Evolutionary conservation across 2,329 filamentous ascomycete genomes (phyloP), one percentile per base, ranked within the genome.

Genomic region (Lecanicillium sp.): DNA sequence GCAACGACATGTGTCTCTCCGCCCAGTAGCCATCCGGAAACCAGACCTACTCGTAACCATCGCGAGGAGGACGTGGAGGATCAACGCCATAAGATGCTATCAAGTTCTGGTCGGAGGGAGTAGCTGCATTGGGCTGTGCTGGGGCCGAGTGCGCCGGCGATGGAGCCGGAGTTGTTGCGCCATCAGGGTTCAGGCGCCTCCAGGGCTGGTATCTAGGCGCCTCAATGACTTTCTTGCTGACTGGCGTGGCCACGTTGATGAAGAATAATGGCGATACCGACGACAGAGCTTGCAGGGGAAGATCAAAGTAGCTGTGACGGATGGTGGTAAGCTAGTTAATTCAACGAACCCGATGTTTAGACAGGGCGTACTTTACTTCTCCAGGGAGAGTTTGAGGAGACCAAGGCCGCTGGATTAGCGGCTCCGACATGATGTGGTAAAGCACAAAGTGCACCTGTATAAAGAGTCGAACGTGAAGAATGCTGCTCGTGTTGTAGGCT

Each of bases 1-100:
- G 34, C 37, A 52, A 46, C 17, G 42, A 39, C 18, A 49, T 40
- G 33, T 68, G 60, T n/a, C 75, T 64, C 54, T 79, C 75, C n/a
- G 75, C 75, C 74, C 74, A 79, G 51, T 76, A 79, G 5, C 75
- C 75, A 37, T 68, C 70, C 1, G 75, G 74, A 51, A 74, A 78
- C 75, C 74, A 79, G 17, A 79, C 75, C 75, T 73, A 79, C 58
- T 79, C 75, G 49, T 58, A 65, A 29, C 74, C 74, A 32, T 69
- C 64, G 35, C 58, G 69, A 38, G 75, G 58, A n/a, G 70, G 65
- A 3, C 75, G 68, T 17, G 74, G 75, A 3, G 74, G 74, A 40
- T 79, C 73, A 19, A 71, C 52, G 13, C 53, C 55, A 14, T 54
- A 60, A 6, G 29, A 36, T 27, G 36, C 4, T 15, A 27, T 25